These are phyloP conservation scores for Thalassia testudinum DNA, from an alignment of 116 monocot species.

Conservation along the genomic window DNA sequence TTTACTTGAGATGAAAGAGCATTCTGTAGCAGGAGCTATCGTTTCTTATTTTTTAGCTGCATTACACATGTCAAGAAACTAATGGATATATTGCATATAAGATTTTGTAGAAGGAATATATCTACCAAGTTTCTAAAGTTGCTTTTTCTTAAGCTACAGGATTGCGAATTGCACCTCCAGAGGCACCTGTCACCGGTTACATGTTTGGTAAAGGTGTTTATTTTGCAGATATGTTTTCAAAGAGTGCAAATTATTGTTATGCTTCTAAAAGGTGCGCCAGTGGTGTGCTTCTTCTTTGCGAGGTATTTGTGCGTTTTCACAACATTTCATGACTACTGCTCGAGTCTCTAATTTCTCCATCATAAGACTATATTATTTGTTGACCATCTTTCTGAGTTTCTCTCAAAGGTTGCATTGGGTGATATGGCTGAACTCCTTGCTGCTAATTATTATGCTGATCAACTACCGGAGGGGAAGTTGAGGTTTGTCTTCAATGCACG, in stretches of 20 bases:
- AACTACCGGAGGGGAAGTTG: slow-evolving; percentile 58
- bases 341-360: not conserved
- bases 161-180: slow-evolving; percentile 88
- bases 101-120: too few species aligned
- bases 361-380: not conserved
- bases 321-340: not conserved
- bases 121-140: too few species aligned
- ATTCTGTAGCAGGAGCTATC: too few species aligned
- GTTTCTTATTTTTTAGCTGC: too few species aligned
- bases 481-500: slow-evolving; percentile 22
- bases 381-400: too few species aligned
- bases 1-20: too few species aligned
- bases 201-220: slow-evolving; percentile 97
- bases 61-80: too few species aligned
- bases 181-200: slow-evolving; percentile 84
- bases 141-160: too few species aligned
- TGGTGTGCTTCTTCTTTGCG: slow-evolving; percentile 66
- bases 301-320: not conserved
- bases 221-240: slow-evolving; percentile 98
- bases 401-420: slow-evolving; percentile 75
- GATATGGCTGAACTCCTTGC: slow-evolving; percentile 51
- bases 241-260: slow-evolving; percentile 96
- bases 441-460: slow-evolving; percentile 54
- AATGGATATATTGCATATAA: too few species aligned
- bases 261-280: slow-evolving; percentile 22